Conservation (phyloP, 352 stramenopile species). For the Albugo laibachii region DNA sequence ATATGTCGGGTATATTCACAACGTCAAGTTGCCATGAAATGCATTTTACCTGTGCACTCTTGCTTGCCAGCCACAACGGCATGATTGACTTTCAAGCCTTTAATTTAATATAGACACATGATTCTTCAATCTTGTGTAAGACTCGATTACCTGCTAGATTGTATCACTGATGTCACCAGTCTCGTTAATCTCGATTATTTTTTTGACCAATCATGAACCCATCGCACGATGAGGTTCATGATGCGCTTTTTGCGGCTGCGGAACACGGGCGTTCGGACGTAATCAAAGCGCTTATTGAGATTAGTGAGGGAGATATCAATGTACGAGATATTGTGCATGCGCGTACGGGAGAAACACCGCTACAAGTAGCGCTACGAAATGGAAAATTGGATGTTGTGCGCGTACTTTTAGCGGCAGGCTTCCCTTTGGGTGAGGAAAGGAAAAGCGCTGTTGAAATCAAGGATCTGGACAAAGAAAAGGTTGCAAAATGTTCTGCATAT, state of each 20-base stretch:
- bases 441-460: constrained; percentile 15
- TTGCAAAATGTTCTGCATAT: constrained; percentile 30
- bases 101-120: no score
- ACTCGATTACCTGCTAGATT: no score
- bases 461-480: background rate
- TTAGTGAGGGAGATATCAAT: constrained; percentile 26
- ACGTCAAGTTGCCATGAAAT: no score
- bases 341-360: constrained; percentile 32
- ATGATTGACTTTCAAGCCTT: no score
- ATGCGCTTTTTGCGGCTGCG: constrained; percentile 67
- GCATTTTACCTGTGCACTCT: no score
- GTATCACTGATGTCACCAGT: no score
- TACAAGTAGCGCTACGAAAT: constrained; percentile 52
- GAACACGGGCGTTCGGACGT: constrained; percentile 69
- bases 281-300: constrained; percentile 62
- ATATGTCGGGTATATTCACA: no score
- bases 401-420: constrained; percentile 53
- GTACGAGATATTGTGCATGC: constrained; percentile 35
- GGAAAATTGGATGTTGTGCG: constrained; percentile 61
- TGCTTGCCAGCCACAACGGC: no score
- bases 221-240: constrained; percentile 19
- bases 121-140: no score
- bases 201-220: no score
- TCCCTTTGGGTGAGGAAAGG: constrained; percentile 11
- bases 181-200: no score